These are phyloP conservation scores for Trametes cingulata DNA, from an alignment of 768 basidiomycete species.

Conservation along the genomic window DNA sequence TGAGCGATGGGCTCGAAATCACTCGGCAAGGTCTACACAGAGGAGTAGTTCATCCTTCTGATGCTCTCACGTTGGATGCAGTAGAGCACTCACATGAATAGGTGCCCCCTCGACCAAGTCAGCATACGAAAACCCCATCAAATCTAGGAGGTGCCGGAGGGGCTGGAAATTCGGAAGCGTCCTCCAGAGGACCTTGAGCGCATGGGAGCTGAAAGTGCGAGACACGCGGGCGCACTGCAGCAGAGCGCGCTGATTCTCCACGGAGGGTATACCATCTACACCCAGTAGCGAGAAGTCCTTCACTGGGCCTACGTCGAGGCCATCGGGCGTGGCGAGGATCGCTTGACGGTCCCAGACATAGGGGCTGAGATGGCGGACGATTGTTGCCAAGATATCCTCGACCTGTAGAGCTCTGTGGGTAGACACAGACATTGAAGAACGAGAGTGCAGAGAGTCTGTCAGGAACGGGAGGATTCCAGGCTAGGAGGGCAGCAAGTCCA, in stretches of 20 bases:
- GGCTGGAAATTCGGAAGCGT: constrained; percentile 2
- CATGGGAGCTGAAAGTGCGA: background rate
- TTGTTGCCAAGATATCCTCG: background rate
- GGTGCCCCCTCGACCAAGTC: background rate
- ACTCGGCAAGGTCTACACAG: background rate
- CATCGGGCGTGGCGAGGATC: background rate
- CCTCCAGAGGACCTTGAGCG: constrained; percentile 9
- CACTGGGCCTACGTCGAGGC: background rate
- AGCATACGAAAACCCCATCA: constrained; percentile 3
- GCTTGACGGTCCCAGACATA: constrained; percentile 1
- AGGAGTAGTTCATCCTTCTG: too few species aligned
- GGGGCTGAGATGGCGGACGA: constrained; percentile 6
- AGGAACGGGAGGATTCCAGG: constrained; percentile 1
- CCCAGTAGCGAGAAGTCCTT: constrained; percentile 4
- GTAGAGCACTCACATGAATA: background rate
- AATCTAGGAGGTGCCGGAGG: background rate
- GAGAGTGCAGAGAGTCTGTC: background rate
- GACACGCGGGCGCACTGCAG: constrained; percentile 2
- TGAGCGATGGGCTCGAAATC: background rate
- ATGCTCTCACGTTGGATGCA: background rate
- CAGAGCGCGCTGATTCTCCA: background rate
- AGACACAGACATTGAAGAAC: background rate
- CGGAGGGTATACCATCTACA: background rate
- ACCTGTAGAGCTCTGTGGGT: constrained; percentile 1
- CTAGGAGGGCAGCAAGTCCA: too few species aligned